Conservation (phyloP, 2,329 filamentous ascomycete genomes). For the Rugonectria rugulosa region DNA sequence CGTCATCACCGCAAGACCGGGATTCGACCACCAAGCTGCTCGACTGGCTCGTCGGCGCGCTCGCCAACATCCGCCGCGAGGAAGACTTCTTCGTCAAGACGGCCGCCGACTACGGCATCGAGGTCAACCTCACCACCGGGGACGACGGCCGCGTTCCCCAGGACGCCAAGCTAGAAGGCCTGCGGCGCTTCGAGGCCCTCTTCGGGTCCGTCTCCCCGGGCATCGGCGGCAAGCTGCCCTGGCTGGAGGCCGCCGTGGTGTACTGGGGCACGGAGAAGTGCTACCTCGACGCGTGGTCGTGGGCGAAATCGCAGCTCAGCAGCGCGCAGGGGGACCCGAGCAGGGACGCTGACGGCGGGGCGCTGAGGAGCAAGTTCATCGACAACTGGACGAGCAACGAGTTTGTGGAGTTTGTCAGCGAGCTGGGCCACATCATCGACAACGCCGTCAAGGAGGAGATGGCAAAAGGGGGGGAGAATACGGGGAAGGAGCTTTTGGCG, state of each 20-base stretch:
- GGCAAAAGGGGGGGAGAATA: slow-evolving; percentile 42
- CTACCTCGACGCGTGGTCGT: slow-evolving; percentile 68
- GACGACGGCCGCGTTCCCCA: slow-evolving; percentile 35
- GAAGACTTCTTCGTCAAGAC: slow-evolving; percentile 73
- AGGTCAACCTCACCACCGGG: slow-evolving; percentile 49
- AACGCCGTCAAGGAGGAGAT: slow-evolving; percentile 54
- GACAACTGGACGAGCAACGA: slow-evolving; percentile 71
- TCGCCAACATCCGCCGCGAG: slow-evolving; percentile 72
- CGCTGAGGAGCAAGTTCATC: slow-evolving; percentile 70
- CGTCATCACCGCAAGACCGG: slow-evolving; percentile 12
- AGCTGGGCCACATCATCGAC: slow-evolving; percentile 63
- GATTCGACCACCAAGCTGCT: slow-evolving; percentile 62
- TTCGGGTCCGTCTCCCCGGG: slow-evolving; percentile 61
- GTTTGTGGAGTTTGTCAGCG: slow-evolving; percentile 66
- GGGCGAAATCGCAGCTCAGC: slow-evolving; percentile 52
- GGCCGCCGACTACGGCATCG: slow-evolving; percentile 65
- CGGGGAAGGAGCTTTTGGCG: slow-evolving; percentile 42
- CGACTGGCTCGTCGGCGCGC: slow-evolving; percentile 68
- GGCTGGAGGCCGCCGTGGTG: slow-evolving; percentile 74
- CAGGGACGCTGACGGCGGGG: slow-evolving; percentile 70
- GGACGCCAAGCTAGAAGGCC: slow-evolving; percentile 49
- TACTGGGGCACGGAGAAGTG: slow-evolving; percentile 79
- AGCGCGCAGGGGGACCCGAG: slow-evolving; percentile 22
- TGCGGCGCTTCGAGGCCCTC: slow-evolving; percentile 53
- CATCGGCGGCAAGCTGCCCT: slow-evolving; percentile 52